phyloP scores from a whole-genome alignment of 208 protist species.

The Trypanosoma conorhini region DNA sequence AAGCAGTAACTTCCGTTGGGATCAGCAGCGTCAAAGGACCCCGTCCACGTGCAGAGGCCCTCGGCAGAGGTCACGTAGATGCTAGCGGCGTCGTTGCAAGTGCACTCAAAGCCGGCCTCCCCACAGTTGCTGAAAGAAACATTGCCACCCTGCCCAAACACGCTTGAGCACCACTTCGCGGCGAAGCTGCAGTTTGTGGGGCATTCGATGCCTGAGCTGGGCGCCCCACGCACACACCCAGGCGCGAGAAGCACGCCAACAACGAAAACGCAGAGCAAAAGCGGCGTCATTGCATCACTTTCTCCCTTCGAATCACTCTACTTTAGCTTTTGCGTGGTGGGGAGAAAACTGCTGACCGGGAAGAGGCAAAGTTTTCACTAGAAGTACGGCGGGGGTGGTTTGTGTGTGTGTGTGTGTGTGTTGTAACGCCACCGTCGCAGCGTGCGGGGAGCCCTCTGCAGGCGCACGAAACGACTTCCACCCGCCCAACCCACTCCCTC shows the following conservation, averaged over 20 bases:
- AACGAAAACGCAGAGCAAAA: slow-evolving; percentile 7
- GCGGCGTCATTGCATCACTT: neutral
- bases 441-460: no score
- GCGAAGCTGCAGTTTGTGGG: slow-evolving; percentile 12
- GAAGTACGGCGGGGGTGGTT: no score
- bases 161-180: slow-evolving; percentile 36
- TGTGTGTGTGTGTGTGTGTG: neutral
- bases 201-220: neutral
- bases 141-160: slow-evolving; percentile 37
- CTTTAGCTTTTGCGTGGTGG: neutral
- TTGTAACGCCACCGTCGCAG: neutral
- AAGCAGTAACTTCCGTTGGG: slow-evolving; percentile 56
- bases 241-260: neutral
- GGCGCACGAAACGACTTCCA: no score
- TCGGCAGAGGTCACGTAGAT: slow-evolving; percentile 5
- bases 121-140: slow-evolving; percentile 31
- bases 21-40: slow-evolving; percentile 36
- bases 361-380: no score
- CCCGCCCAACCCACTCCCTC: neutral
- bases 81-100: slow-evolving; percentile 39
- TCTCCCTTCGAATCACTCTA: neutral
- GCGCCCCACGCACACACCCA: neutral
- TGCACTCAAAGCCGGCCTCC: slow-evolving; percentile 34
- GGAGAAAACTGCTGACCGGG: neutral
- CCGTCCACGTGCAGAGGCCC: slow-evolving; percentile 48